Conservation (phyloP, 371 early-diverging fungal species). For the Mucor indicus region DNA sequence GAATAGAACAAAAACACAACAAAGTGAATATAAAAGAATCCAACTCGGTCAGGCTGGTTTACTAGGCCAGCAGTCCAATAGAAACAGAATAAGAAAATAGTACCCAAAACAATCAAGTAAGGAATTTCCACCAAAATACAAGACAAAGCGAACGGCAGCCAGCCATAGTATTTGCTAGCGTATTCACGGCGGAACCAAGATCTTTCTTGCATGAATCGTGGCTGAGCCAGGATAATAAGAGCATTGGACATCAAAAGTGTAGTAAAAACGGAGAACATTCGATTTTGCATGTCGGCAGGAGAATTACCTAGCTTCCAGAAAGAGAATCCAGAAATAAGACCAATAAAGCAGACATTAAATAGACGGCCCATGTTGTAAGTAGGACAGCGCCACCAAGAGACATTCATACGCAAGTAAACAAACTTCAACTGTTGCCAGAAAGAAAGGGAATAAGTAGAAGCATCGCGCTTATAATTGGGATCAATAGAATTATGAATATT, state of each 20-base stretch:
- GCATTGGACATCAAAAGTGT: conserved; percentile 62
- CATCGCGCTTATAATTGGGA: conserved; percentile 13
- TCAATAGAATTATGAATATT: conserved; percentile 20
- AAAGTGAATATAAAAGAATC: conserved; percentile 62
- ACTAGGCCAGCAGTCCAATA: conserved; percentile 77
- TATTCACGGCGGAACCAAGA: conserved; percentile 69
- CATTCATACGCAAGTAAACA: conserved; percentile 60
- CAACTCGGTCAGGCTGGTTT: conserved; percentile 40
- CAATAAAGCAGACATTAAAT: conserved; percentile 47
- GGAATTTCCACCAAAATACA: conserved; percentile 61
- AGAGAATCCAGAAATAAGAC: conserved; percentile 70
- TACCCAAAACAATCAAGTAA: conserved; percentile 45
- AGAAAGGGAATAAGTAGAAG: conserved; percentile 22
- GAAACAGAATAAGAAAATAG: conserved; percentile 57
- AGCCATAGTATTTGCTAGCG: conserved; percentile 72
- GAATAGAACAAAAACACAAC: conserved; percentile 61
- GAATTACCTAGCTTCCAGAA: conserved; percentile 61
- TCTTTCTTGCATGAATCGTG: conserved; percentile 70
- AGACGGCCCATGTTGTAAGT: conserved; percentile 65
- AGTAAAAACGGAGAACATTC: conserved; percentile 71
- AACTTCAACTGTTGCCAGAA: conserved; percentile 43
- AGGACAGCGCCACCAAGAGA: conserved; percentile 64
- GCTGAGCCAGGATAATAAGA: conserved; percentile 68
- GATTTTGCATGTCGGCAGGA: conserved; percentile 63
- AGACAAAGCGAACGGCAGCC: conserved; percentile 56